Conservation (phyloP, 1,139 yeast species). For the Insectozyma bohioensis region DNA sequence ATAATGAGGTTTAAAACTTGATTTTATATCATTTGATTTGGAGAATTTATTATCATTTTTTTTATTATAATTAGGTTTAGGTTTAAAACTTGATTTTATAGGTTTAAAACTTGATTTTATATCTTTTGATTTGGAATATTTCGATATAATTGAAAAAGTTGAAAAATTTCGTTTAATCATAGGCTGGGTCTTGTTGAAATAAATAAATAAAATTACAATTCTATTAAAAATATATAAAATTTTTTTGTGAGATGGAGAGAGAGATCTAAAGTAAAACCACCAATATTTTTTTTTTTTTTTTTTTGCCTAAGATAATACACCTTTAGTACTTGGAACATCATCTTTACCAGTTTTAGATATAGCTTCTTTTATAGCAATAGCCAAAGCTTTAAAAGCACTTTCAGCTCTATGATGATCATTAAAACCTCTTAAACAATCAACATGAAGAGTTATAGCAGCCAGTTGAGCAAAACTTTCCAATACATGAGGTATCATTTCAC, state of each 20-base stretch:
- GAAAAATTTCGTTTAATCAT: constrained; percentile 2
- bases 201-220: constrained; percentile 2
- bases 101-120: constrained; percentile 19
- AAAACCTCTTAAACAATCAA: constrained; percentile 87
- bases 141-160: constrained; percentile 4
- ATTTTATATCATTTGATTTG: too few species aligned
- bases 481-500: constrained; percentile 98
- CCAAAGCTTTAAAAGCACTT: constrained; percentile 93
- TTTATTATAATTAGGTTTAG: too few species aligned
- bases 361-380: constrained; percentile 88
- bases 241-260: constrained; percentile 2
- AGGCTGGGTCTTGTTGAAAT: too few species aligned
- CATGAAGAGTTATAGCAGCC: constrained; percentile 88
- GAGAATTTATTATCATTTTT: too few species aligned
- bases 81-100: too few species aligned
- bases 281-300: constrained; percentile 2
- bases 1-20: too few species aligned
- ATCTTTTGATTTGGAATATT: constrained; percentile 4
- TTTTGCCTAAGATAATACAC: constrained; percentile 57
- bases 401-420: constrained; percentile 97
- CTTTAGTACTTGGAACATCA: constrained; percentile 96
- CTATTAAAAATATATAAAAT: background rate
- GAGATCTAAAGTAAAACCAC: background rate
- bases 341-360: constrained; percentile 77
- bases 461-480: constrained; percentile 91